Base-by-base conservation (phyloP, 768 basidiomycete species). In the Boletales sp. region DNA sequence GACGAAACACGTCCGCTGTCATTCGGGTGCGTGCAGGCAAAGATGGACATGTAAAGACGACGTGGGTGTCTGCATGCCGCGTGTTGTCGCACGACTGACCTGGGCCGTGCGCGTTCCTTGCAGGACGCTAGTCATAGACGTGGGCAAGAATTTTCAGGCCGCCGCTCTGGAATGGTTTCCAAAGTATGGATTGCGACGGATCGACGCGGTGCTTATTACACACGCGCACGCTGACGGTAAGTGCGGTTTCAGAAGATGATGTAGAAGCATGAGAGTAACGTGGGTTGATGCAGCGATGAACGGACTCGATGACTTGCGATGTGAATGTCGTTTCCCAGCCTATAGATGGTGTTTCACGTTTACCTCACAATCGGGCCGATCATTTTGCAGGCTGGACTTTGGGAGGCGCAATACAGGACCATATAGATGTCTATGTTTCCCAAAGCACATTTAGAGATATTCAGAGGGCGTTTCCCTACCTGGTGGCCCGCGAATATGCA, bases 281-380 rank as follows among this genome's bases (percentile, higher is more conserved):
- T 18, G 35, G 9, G 39, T 41, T 49, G 31, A 45, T 51, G n/a
- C 37, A 77, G 92, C 93, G 7, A 90, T 92, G 73, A 91, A 92
- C 60, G 93, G 93, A 4, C 68, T 95, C 49, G 93, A 95, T 69
- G 93, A 95, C 66, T 72, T 94, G 34, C 76, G 92, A 74, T 86
- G 89, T 85, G 54, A 49, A 73, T 66, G 0, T 41, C 28, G 12
- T 33, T 53, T 49, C 17, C 18, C 17, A 11, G 17, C 12, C 34
- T 28, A 28, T 28, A 28, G 25, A 28, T 28, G 41, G 38, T 35
- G 36, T 44, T 33, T 28, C 39, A 11, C 44, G 42, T 54, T 50
- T 37, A 42, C 33, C 43, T 57, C 36, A 41, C 37, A 28, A 45
- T 44, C 0, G 47, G 44, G 43, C 18, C 17, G 40, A 18, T 35